Conservation (phyloP, 2,329 filamentous ascomycete species). For the Penicillium sp. region DNA sequence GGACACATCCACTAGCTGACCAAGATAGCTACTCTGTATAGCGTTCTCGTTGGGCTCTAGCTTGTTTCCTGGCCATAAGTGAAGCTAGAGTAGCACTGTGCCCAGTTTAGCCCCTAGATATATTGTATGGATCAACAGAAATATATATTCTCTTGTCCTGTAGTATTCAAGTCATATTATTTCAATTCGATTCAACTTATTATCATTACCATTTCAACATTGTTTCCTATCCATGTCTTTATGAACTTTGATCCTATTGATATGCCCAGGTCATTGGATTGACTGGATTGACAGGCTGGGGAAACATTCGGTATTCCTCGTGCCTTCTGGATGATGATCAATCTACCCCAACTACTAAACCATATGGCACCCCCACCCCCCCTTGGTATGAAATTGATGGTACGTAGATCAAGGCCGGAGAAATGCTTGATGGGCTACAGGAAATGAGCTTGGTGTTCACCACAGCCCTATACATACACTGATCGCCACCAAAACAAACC, state of each 20-base stretch:
- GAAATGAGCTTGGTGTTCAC: neutral
- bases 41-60: neutral
- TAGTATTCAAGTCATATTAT: neutral
- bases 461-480: slow-evolving; percentile 14
- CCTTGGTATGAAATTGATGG: slow-evolving; percentile 20
- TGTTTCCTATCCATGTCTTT: neutral
- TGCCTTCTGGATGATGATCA: neutral
- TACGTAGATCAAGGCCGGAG: neutral
- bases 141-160: neutral
- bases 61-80: neutral
- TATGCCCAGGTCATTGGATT: neutral
- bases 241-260: neutral
- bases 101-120: neutral
- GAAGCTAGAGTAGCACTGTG: neutral
- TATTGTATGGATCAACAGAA: neutral
- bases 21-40: neutral
- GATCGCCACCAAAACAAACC: slow-evolving; percentile 12
- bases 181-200: neutral
- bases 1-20: too few relatives aligned
- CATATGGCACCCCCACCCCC: slow-evolving; percentile 4
- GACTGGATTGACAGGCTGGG: neutral
- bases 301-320: neutral
- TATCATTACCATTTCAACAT: neutral
- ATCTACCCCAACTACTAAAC: neutral
- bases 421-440: slow-evolving; percentile 9